phyloP scores from a whole-genome alignment of 1,284 basidiomycete genomes.

The Phylloboletellus chloephorus region DNA sequence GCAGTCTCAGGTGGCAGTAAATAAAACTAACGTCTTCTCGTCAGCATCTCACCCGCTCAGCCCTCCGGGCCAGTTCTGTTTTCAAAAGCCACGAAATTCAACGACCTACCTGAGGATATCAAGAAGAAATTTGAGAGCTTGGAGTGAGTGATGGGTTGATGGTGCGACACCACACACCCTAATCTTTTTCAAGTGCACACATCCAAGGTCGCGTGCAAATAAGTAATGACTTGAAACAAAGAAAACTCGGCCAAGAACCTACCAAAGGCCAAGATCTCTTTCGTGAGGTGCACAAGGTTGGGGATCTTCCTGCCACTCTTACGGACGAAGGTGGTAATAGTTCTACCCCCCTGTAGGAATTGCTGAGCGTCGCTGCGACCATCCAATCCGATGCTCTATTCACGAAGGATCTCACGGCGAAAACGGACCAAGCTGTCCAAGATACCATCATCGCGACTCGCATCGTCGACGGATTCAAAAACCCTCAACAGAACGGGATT shows the following conservation, averaged over 20 bases:
- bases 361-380: constrained; percentile 55
- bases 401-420: constrained; percentile 62
- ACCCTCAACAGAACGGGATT: constrained; percentile 60
- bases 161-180: background rate
- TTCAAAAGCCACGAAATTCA: constrained; percentile 74
- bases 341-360: constrained; percentile 43
- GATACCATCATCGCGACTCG: constrained; percentile 69
- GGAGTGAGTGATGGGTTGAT: constrained; percentile 46
- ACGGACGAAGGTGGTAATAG: background rate
- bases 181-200: constrained; percentile 43
- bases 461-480: constrained; percentile 70
- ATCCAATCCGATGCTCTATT: constrained; percentile 62
- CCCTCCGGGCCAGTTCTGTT: constrained; percentile 44
- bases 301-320: constrained; percentile 1
- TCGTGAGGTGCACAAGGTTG: constrained; percentile 59
- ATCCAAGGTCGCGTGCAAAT: constrained; percentile 76
- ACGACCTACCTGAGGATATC: constrained; percentile 69
- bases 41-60: constrained; percentile 27
- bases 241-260: constrained; percentile 70
- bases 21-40: constrained; percentile 1
- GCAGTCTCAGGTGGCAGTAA: background rate
- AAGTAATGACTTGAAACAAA: constrained; percentile 68
- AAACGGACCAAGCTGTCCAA: constrained; percentile 70
- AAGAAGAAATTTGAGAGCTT: constrained; percentile 63
- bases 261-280: constrained; percentile 66